Evolutionary conservation across 805 yeast genomes (phyloP).

Genomic region (Schwanniomyces pseudopolymorphus): DNA sequence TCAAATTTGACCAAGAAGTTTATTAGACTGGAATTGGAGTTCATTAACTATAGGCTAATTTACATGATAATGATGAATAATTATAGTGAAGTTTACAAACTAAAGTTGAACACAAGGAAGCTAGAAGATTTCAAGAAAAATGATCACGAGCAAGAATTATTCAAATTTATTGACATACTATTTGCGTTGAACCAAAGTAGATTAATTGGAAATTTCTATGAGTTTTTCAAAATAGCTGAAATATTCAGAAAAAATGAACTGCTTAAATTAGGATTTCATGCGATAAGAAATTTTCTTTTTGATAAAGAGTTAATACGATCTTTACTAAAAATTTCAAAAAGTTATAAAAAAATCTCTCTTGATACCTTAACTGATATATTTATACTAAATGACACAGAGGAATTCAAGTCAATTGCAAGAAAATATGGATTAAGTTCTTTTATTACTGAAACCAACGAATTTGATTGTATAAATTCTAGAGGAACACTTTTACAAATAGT

Average conservation of each 20-base stretch:
- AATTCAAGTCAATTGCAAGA: constrained; percentile 39
- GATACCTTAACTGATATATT: constrained; percentile 39
- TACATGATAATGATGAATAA: constrained; percentile 77
- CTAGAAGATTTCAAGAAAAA: constrained; percentile 6
- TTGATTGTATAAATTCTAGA: constrained; percentile 35
- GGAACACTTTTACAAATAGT: constrained; percentile 34
- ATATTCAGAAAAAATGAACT: constrained; percentile 8
- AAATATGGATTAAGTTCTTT: constrained; percentile 36
- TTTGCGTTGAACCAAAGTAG: constrained; percentile 17
- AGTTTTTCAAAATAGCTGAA: constrained; percentile 41
- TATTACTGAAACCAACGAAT: constrained; percentile 15
- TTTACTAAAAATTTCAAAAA: constrained; percentile 52
- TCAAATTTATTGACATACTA: constrained; percentile 13
- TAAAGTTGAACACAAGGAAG: constrained; percentile 19
- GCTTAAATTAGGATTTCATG: constrained; percentile 19
- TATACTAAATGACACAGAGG: constrained; percentile 35
- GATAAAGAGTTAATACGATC: constrained; percentile 58
- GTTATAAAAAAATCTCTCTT: constrained; percentile 49
- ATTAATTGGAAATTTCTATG: constrained; percentile 38
- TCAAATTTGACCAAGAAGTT: constrained; percentile 22
- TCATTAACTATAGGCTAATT: constrained; percentile 67
- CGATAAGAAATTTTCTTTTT: constrained; percentile 45
- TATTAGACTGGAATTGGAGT: constrained; percentile 49
- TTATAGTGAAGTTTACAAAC: constrained; percentile 50
- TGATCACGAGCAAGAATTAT: constrained; percentile 10